Percentiles rank a stretch among this genome's conserved stretches.
Evolutionary conservation across 148 eudicot genomes (phyloP).

Genomic region (Fallopia convolvulus): DNA sequence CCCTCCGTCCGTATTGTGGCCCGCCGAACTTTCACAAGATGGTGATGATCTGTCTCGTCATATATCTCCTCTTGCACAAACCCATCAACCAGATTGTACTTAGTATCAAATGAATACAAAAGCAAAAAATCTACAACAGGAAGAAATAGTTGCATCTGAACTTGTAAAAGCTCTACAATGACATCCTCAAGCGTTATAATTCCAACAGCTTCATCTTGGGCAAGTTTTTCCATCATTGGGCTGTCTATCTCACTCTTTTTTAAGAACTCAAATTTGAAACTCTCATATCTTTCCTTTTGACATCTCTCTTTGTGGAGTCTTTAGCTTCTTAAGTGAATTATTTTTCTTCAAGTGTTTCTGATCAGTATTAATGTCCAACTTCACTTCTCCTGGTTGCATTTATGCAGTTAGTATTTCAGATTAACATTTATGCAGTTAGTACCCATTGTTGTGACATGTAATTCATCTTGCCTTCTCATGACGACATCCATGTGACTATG

Average conservation of each 20-base stretch:
- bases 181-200: conserved; percentile 89
- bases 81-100: not conserved
- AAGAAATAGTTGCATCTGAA: not conserved
- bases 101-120: not conserved
- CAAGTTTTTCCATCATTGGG: not conserved
- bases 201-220: conserved; percentile 55
- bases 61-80: not conserved
- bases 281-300: not conserved
- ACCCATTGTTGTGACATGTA: not conserved
- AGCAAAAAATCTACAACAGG: not conserved
- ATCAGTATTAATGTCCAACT: not conserved
- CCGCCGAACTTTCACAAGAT: too few relatives aligned
- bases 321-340: not conserved
- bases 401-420: not conserved
- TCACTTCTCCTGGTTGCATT: not conserved
- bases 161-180: conserved; percentile 68
- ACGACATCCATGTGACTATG: conserved; percentile 82
- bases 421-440: too few relatives aligned
- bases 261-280: not conserved
- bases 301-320: not conserved
- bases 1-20: too few relatives aligned
- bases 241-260: not conserved
- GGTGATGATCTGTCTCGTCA: not conserved
- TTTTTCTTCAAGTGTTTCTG: not conserved
- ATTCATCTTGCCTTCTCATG: not conserved